phyloP scores from a whole-genome alignment of 2,329 filamentous ascomycete genomes.

The Diaporthe velutina region DNA sequence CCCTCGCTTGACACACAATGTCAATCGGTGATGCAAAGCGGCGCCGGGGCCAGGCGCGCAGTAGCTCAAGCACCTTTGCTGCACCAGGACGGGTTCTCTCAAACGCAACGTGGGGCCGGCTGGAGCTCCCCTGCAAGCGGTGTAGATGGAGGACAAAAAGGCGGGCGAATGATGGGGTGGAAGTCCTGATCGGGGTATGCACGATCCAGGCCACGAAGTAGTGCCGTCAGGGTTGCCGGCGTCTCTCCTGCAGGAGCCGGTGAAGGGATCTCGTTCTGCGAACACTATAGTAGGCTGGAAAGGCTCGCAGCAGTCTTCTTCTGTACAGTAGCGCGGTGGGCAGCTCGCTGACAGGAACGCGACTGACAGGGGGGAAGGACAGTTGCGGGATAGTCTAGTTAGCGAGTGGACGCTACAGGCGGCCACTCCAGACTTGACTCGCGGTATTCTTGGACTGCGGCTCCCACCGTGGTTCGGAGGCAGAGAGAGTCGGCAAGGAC shows the following conservation, averaged over 20 bases:
- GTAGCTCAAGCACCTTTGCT: conserved; percentile 1
- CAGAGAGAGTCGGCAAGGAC: neutral
- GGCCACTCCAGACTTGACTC: conserved; percentile 21
- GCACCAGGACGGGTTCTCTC: conserved; percentile 26
- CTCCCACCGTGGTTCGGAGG: neutral
- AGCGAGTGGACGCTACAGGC: neutral
- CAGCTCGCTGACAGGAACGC: conserved; percentile 3
- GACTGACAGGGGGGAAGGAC: neutral
- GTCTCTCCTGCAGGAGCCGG: conserved; percentile 3
- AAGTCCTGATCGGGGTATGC: conserved; percentile 7
- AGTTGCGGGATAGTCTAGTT: conserved; percentile 5
- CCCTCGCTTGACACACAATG: neutral
- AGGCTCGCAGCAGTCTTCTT: neutral
- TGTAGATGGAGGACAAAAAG: conserved; percentile 20
- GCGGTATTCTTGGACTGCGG: conserved; percentile 10
- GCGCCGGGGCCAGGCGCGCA: neutral
- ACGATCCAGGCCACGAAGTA: neutral
- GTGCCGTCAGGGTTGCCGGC: neutral
- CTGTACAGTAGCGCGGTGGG: neutral
- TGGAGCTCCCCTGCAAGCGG: conserved; percentile 33
- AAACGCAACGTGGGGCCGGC: conserved; percentile 25
- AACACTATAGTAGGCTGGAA: neutral
- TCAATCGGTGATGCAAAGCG: conserved; percentile 5
- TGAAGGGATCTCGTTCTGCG: neutral
- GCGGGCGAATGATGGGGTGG: neutral